phyloP scores from a whole-genome alignment of 306 rosid genomes.

The Gastrolobium bilobum region DNA sequence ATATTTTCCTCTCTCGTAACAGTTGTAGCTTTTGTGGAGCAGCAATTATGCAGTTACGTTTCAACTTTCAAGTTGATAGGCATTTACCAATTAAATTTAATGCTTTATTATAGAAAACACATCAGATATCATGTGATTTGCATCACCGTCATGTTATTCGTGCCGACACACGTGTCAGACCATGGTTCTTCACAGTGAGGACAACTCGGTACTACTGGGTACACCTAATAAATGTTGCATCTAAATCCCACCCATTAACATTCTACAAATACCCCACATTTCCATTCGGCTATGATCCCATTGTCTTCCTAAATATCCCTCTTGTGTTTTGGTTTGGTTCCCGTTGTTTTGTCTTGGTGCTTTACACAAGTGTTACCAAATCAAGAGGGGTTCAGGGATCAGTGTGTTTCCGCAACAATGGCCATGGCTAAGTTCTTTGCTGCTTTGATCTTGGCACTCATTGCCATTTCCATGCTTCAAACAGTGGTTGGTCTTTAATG shows the following conservation, averaged over 20 bases:
- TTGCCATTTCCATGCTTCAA: slow-evolving; percentile 57
- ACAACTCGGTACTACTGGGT: slow-evolving; percentile 11
- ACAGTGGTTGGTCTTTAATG: slow-evolving; percentile 44
- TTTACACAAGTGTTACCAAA: slow-evolving; percentile 9
- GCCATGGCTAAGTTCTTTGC: slow-evolving; percentile 50
- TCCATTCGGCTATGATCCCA: background rate
- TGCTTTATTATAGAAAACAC: too few species aligned
- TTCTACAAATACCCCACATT: slow-evolving; percentile 50
- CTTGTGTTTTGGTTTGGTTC: slow-evolving; percentile 30
- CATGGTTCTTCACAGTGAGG: background rate
- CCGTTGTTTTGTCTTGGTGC: background rate
- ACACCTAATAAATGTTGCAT: slow-evolving; percentile 47
- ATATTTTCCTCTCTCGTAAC: too few species aligned
- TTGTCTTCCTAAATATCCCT: slow-evolving; percentile 39
- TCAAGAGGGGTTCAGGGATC: slow-evolving; percentile 29
- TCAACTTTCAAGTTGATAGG: too few species aligned
- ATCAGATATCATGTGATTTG: slow-evolving; percentile 40
- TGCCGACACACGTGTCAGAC: slow-evolving; percentile 48
- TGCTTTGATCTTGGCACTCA: slow-evolving; percentile 48
- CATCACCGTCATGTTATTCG: slow-evolving; percentile 28
- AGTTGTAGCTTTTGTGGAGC: too few species aligned
- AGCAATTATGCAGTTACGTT: too few species aligned
- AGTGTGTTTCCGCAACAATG: slow-evolving; percentile 16
- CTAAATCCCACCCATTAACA: background rate
- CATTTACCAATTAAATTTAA: too few species aligned